phyloP scores from a whole-genome alignment of 768 basidiomycete genomes.

The Rhizopogon roseolus region DNA sequence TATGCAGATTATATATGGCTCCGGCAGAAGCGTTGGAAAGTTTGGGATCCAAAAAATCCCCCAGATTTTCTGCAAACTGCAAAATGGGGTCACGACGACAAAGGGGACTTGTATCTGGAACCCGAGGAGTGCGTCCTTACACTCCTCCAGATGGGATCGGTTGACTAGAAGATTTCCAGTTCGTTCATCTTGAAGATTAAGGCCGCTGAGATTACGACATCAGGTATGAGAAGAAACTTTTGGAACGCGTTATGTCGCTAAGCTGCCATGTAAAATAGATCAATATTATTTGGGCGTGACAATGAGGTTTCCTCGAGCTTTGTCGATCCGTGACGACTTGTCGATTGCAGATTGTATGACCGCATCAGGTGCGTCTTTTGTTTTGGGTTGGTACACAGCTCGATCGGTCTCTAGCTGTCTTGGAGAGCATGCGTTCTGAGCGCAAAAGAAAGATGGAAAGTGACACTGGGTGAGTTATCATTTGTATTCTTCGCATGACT shows the following conservation, averaged over 20 bases:
- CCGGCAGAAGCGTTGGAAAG: conserved; percentile 75
- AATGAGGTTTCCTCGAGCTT: conserved; percentile 90
- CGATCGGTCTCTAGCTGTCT: conserved; percentile 37
- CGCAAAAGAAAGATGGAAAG: conserved; percentile 75
- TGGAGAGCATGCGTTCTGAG: conserved; percentile 57
- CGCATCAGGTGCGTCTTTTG: conserved; percentile 45
- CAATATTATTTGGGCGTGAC: conserved; percentile 84
- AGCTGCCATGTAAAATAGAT: conserved; percentile 36
- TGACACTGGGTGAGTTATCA: conserved; percentile 40
- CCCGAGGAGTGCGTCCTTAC: conserved; percentile 67
- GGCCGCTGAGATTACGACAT: conserved; percentile 81
- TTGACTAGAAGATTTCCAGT: conserved; percentile 34
- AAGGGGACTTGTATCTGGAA: conserved; percentile 87
- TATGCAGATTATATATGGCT: conserved; percentile 87
- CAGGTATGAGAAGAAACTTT: conserved; percentile 43
- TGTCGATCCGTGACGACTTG: conserved; percentile 77
- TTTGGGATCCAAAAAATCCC: conserved; percentile 67
- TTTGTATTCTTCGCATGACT: neutral
- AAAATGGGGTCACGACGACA: conserved; percentile 63
- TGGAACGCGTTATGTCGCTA: neutral
- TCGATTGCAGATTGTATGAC: conserved; percentile 67
- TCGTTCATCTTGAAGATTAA: conserved; percentile 94
- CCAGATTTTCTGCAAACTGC: conserved; percentile 67
- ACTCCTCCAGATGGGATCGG: neutral
- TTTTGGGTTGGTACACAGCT: neutral